Evolutionary conservation across 2,329 filamentous ascomycete genomes (phyloP).

Genomic region (Chalara sp.): DNA sequence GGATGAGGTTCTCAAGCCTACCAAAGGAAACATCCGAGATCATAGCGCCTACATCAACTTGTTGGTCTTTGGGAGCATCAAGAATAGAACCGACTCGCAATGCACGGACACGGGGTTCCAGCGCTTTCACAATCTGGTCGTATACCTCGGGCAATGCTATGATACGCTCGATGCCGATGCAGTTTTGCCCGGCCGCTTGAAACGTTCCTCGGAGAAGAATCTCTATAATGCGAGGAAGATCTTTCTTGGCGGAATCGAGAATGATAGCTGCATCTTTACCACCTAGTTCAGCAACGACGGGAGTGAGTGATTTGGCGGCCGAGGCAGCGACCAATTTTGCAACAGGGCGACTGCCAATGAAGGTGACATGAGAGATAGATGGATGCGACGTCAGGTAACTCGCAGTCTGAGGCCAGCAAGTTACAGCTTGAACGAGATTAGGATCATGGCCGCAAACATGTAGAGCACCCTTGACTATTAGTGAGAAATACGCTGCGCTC

Average conservation of each 20-base stretch:
- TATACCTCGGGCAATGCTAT: slow-evolving; percentile 76
- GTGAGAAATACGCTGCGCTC: slow-evolving; percentile 77
- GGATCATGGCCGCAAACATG: slow-evolving; percentile 76
- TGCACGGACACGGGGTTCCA: slow-evolving; percentile 66
- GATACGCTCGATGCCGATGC: slow-evolving; percentile 92
- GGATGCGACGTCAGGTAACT: slow-evolving; percentile 79
- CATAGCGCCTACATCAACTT: slow-evolving; percentile 81
- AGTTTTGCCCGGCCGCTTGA: slow-evolving; percentile 94
- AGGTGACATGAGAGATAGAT: slow-evolving; percentile 81
- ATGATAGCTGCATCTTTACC: slow-evolving; percentile 92
- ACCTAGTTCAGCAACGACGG: slow-evolving; percentile 84
- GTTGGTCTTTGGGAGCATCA: slow-evolving; percentile 34
- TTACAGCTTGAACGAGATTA: slow-evolving; percentile 74
- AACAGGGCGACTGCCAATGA: slow-evolving; percentile 85
- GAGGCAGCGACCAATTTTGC: slow-evolving; percentile 83
- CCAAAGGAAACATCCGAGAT: slow-evolving; percentile 73
- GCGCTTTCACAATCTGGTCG: slow-evolving; percentile 59
- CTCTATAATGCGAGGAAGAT: slow-evolving; percentile 68
- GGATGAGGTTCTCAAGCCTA: slow-evolving; percentile 69
- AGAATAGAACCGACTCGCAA: slow-evolving; percentile 71
- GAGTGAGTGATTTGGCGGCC: slow-evolving; percentile 79
- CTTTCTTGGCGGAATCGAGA: slow-evolving; percentile 61
- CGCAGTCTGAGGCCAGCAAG: slow-evolving; percentile 83
- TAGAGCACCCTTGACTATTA: slow-evolving; percentile 72
- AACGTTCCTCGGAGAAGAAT: slow-evolving; percentile 89